Base-by-base conservation (phyloP, 2,329 filamentous ascomycete genomes). In the Aspergillus transmontanensis region DNA sequence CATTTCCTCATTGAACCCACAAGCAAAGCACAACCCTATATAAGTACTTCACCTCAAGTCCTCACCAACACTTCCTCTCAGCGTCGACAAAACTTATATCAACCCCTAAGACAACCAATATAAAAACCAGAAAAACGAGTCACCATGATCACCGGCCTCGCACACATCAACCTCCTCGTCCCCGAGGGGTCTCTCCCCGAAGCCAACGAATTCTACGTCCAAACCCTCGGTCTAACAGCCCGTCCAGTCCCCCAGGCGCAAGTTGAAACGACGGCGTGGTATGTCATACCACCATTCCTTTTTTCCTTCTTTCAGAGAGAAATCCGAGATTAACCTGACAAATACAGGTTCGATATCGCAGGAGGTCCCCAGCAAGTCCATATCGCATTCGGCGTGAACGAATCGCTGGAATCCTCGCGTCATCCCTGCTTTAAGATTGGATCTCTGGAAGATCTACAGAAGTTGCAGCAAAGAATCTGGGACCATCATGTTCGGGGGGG, bases 391-490 rank as follows among this genome's bases (percentile, higher is more conserved):
- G 84, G 83, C 0, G 69, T 76, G 1, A 81, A 81, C 36, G 78
- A 82, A 28, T 68, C 74, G 1, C 12, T 26, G 45, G 56, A 64
- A 6, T 82, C 83, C 0, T 76, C 76, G 2, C 79, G 85, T 2
- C 87, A 89, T 68, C 85, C 86, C 3, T 90, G 87, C 73, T 89
- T 90, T 68, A 81, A 79, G 43, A 68, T 89, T 2, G 79, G 73
- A 1, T 82, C 78, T 14, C 73, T 69, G 1, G 83, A 86, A 32
- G 79, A 79, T n/a, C 73, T 89, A 54, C 66, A 80, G 12, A 69
- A 72, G 62, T 69, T 89, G 66, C 81, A 84, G 68, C 69, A 76
- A 63, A 76, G 75, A 55, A 79, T 89, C 19, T 87, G 81, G 76
- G 81, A 81, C 43, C 86, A 89, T 72, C 79, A 79, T 65, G 69